Percentiles rank a stretch among this genome's conserved stretches.
These are phyloP conservation scores for Themeda triandra DNA, from an alignment of 176 grass and related monocot genomes.

Conservation along the genomic window DNA sequence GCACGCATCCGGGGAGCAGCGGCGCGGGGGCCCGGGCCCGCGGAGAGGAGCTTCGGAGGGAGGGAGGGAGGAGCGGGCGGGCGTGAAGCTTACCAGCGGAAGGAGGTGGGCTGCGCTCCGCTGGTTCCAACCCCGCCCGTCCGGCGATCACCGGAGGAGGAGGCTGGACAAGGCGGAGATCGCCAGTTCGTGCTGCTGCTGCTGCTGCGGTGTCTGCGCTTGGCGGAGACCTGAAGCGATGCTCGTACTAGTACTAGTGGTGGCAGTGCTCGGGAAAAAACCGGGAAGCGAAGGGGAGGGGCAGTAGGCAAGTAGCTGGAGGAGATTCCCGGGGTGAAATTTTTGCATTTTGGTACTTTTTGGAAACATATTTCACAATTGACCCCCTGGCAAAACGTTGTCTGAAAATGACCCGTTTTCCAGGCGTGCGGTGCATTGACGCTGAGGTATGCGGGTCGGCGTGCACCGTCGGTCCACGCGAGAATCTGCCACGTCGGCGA, in stretches of 20 bases:
- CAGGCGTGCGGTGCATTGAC: no score
- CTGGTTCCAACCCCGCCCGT: neutral
- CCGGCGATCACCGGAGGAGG: neutral
- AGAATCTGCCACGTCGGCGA: no score
- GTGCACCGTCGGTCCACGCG: no score
- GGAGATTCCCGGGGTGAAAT: no score
- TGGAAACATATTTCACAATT: no score
- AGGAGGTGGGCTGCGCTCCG: neutral
- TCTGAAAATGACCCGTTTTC: no score
- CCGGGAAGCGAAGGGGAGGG: neutral
- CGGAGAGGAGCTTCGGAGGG: neutral
- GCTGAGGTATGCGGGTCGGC: no score
- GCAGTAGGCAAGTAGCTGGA: neutral
- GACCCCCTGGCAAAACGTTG: no score
- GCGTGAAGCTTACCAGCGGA: slow-evolving; percentile 20
- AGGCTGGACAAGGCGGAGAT: neutral
- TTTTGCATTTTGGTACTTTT: no score
- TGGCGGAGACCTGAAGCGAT: neutral
- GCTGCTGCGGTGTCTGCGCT: neutral
- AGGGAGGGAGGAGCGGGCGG: neutral
- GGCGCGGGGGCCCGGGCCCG: neutral
- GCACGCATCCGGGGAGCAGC: neutral
- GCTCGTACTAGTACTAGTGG: neutral
- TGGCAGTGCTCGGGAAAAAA: neutral
- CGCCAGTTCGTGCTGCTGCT: neutral